Conservation (phyloP, 768 basidiomycete genomes). For the Boletus speciosus region DNA sequence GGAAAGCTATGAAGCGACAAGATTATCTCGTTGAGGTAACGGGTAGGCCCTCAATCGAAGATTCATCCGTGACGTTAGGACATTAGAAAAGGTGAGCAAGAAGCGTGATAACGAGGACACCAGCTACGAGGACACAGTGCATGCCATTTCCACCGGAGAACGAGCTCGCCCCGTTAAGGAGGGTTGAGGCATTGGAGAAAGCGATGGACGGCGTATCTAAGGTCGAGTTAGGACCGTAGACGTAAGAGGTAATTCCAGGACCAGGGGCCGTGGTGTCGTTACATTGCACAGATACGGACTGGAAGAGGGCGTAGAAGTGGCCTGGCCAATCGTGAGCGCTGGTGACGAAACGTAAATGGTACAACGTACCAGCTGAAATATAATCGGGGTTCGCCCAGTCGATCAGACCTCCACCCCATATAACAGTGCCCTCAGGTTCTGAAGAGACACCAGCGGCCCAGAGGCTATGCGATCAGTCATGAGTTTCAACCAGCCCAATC, state of each 20-base stretch:
- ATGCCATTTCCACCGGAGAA: constrained; percentile 6
- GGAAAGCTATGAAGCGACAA: background rate
- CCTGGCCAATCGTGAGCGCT: constrained; percentile 33
- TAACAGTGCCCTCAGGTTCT: constrained; percentile 62
- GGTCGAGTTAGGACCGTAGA: constrained; percentile 56
- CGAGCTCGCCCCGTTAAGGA: constrained; percentile 42
- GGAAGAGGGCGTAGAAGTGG: constrained; percentile 66
- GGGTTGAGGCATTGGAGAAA: constrained; percentile 56
- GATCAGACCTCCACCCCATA: constrained; percentile 83
- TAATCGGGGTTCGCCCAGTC: constrained; percentile 82
- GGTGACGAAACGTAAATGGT: background rate
- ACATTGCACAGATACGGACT: constrained; percentile 64
- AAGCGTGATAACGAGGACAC: constrained; percentile 10
- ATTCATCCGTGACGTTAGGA: background rate
- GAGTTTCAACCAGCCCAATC: background rate
- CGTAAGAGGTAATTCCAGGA: constrained; percentile 56
- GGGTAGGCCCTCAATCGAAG: background rate
- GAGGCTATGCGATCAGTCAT: constrained; percentile 36
- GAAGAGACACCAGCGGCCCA: constrained; percentile 79
- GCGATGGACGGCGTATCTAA: constrained; percentile 49
- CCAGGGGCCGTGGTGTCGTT: constrained; percentile 43
- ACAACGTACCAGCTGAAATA: constrained; percentile 48
- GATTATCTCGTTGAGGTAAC: background rate
- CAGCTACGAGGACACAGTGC: constrained; percentile 12
- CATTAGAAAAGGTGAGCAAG: constrained; percentile 21